Evolutionary conservation across 495 filamentous ascomycete genomes (phyloP), one percentile per base, ranked within the genome.

Genomic region (Achaetomiella virescens): DNA sequence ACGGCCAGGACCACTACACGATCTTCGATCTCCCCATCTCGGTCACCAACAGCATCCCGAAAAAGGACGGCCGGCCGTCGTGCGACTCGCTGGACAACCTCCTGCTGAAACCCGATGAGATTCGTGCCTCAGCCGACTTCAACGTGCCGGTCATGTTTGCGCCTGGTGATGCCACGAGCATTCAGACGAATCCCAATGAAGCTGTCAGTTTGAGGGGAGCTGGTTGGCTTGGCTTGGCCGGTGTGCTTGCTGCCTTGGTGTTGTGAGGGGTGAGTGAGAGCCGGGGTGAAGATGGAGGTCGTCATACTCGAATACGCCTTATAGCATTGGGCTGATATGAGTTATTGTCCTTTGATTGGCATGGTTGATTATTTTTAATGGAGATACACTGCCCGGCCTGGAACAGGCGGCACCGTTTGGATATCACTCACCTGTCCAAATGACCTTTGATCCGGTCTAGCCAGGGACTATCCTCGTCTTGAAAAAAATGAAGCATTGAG

Each of bases 21-120:
- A 78, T 87, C 48, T 87, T 85, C 55, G 78, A 87, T 46, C 70
- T 85, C 18, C 83, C 84, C 20, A 83, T 88, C 59, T 75, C 75
- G 3, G 79, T 87, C 46, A 84, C 82, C n/a, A 88, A 87, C 59
- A 71, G 72, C 43, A 86, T 87, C 56, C 60, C 71, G 1, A 63
- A 67, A 18, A 61, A 57, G 8, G 61, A 52, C 25, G 55, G 54
- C 48, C 69, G 78, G 31, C 73, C 76, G 25, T 63, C 72, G 25
- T 81, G 78, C 49, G 75, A 75, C 47, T 51, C 53, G 0, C 59
- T 81, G 25, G 62, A 75, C 49, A 81, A 81, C 55, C 61, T 64
- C 50, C 22, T 77, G 18, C 61, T 75, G 15, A 57, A 63, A 1
- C 71, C 71, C 37, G 74, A 74, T 21, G 65, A 76, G 40, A 63